Evolutionary conservation across 495 filamentous ascomycete species (phyloP).

Genomic region (Clavariopsis aquatica): DNA sequence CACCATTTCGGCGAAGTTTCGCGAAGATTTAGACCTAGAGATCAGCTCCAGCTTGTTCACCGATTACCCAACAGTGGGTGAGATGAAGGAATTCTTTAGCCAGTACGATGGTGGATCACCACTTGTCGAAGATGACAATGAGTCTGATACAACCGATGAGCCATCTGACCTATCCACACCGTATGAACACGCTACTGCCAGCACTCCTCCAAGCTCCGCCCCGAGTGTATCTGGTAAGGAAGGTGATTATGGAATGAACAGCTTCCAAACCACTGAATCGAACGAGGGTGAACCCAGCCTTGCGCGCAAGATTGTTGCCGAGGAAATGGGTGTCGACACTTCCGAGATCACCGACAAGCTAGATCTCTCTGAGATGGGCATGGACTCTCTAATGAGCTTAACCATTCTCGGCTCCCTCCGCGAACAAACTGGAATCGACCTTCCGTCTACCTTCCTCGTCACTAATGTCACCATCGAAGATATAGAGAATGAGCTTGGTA

Average conservation of each 20-base stretch:
- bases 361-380: constrained; percentile 49
- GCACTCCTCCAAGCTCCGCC: constrained; percentile 47
- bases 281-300: constrained; percentile 42
- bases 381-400: constrained; percentile 52
- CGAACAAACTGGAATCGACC: constrained; percentile 49
- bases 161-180: constrained; percentile 43
- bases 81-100: constrained; percentile 51
- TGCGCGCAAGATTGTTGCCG: constrained; percentile 47
- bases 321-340: constrained; percentile 50
- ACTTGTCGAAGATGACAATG: constrained; percentile 35
- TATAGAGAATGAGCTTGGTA: constrained; percentile 50
- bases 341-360: constrained; percentile 48
- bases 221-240: constrained; percentile 45
- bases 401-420: constrained; percentile 49
- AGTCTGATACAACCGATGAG: constrained; percentile 43
- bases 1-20: constrained; percentile 50
- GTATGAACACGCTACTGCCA: constrained; percentile 36
- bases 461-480: constrained; percentile 49
- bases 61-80: constrained; percentile 48
- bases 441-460: constrained; percentile 48
- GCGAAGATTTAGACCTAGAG: constrained; percentile 50
- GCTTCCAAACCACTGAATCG: constrained; percentile 21
- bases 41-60: constrained; percentile 50
- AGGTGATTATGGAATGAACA: constrained; percentile 21
- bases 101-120: constrained; percentile 47